Conservation (phyloP, 2,329 filamentous ascomycete species). For the Immersiporthe knoxdaviesiana region DNA sequence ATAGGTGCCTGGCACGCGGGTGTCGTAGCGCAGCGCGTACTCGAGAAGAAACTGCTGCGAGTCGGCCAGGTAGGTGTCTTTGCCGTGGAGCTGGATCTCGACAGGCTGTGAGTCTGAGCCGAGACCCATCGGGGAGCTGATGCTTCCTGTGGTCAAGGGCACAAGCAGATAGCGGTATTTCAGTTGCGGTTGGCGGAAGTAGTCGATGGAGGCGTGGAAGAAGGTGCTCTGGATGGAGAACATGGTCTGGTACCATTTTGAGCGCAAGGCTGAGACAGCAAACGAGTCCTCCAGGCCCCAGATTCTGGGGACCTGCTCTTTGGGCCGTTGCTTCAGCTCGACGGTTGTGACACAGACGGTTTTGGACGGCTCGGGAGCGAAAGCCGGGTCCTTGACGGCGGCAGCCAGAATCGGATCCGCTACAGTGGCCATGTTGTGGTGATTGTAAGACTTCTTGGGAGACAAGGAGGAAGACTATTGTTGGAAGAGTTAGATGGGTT, state of each 20-base stretch:
- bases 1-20: neutral
- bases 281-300: neutral
- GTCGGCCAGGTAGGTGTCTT: neutral
- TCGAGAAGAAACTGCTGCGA: neutral
- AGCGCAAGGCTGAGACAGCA: neutral
- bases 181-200: neutral
- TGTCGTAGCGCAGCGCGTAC: neutral
- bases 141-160: neutral
- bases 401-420: neutral
- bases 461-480: neutral
- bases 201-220: neutral
- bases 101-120: neutral
- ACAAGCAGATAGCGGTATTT: neutral
- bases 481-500: no score
- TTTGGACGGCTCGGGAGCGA: neutral
- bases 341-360: neutral
- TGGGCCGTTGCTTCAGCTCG: neutral
- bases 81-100: neutral
- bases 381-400: neutral
- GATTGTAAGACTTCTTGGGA: neutral
- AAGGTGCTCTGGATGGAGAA: neutral
- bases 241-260: neutral
- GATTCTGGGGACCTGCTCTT: neutral
- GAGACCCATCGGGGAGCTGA: neutral
- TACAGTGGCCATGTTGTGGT: neutral